A percentile compares a stretch with the other conserved stretches of the same genome.
Conservation (phyloP, 345 rosid species). For the Citrus medica region DNA sequence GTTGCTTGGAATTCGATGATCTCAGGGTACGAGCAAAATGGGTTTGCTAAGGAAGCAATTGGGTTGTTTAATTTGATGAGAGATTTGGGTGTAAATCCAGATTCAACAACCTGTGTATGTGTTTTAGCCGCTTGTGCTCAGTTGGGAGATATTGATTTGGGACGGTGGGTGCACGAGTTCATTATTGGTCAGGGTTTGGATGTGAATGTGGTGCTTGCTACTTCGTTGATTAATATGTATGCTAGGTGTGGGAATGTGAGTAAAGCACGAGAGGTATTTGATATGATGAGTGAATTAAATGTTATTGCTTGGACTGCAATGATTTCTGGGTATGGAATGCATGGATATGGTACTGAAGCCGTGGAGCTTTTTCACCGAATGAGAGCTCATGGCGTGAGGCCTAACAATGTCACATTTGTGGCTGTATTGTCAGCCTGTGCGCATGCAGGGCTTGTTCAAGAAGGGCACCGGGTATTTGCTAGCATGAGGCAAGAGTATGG, state of each 20-base stretch:
- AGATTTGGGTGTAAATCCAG: slow-evolving; percentile 44
- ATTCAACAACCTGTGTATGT: slow-evolving; percentile 61
- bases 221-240: slow-evolving; percentile 81
- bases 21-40: slow-evolving; percentile 83
- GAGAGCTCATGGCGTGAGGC: slow-evolving; percentile 38
- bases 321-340: slow-evolving; percentile 81
- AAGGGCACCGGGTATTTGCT: slow-evolving; percentile 45
- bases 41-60: slow-evolving; percentile 55
- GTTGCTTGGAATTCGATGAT: slow-evolving; percentile 88
- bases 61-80: slow-evolving; percentile 54
- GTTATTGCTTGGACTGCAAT: slow-evolving; percentile 86
- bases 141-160: slow-evolving; percentile 52
- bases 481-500: slow-evolving; percentile 50
- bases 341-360: slow-evolving; percentile 67
- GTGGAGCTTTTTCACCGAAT: slow-evolving; percentile 51
- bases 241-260: slow-evolving; percentile 66
- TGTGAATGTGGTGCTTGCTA: slow-evolving; percentile 67
- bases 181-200: slow-evolving; percentile 27
- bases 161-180: slow-evolving; percentile 65
- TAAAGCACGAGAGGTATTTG: slow-evolving; percentile 62
- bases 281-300: slow-evolving; percentile 57
- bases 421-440: slow-evolving; percentile 83
- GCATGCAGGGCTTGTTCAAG: slow-evolving; percentile 66
- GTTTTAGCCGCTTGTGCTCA: slow-evolving; percentile 81
- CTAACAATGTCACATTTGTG: slow-evolving; percentile 69